Base-by-base conservation (phyloP, 371 early-diverging fungal genomes). In the Phascolomyces articulosus region DNA sequence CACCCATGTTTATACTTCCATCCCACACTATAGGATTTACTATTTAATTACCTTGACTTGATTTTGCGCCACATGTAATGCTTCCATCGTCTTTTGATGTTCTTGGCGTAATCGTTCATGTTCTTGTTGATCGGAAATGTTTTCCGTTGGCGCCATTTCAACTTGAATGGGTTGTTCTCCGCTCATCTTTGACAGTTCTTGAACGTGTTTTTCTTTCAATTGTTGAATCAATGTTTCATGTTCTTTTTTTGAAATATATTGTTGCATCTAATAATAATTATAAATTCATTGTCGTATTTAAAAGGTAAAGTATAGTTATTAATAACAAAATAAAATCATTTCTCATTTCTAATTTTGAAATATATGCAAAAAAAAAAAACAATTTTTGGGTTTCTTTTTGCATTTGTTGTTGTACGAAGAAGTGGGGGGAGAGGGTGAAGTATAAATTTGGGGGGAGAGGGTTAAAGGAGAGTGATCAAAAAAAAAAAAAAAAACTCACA, bases 191-290 rank as follows among this genome's bases (percentile, higher is more conserved):
- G 21, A 24, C 24, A 59, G 20, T 47, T 59, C 60, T 40, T 20
- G 26, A 3, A 7, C 44, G 60, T 59, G 60, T 29, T 41, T 47
- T 7, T 38, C 21, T 21, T 41, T 13, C 28, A 59, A 28, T 47
- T 40, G 40, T 26, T 59, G 23, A 26, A 59, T 59, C 8, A 27
- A 18, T 27, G 44, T 21, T 47, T 59, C 60, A 7, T 59, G 60
- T 28, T 59, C 60, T 13, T 15, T 11, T 20, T 28, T 23, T 16
- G 60, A 21, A 23, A 59, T 59, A n/a, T 24, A 28, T 24, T 9
- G 41, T n/a, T n/a, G n/a, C n/a, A n/a, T n/a, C n/a, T n/a, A n/a
- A n/a, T n/a, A n/a, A n/a, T n/a, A n/a, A n/a, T n/a, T n/a, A n/a
- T n/a, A n/a, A n/a, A n/a, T n/a, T n/a, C n/a, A n/a, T n/a, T n/a